Evolutionary conservation across 495 filamentous ascomycete genomes (phyloP).

Genomic region (Penicillium salamii): DNA sequence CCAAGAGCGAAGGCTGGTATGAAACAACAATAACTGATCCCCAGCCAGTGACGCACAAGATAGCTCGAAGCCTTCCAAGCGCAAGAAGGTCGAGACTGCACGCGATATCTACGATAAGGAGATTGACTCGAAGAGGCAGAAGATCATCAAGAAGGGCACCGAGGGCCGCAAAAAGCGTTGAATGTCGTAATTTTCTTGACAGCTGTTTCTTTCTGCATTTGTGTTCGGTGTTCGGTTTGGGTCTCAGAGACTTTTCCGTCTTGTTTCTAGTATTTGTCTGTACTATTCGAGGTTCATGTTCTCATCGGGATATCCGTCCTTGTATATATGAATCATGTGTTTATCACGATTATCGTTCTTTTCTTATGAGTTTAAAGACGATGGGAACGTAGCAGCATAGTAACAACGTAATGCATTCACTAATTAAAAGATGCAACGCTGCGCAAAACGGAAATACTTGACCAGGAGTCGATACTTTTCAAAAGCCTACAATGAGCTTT

Average conservation of each 20-base stretch:
- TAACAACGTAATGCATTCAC: not conserved
- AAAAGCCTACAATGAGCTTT: not conserved
- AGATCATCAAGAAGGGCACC: constrained; percentile 52
- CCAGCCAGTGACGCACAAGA: constrained; percentile 74
- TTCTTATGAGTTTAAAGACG: not conserved
- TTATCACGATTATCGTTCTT: constrained; percentile 1
- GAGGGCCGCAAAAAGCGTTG: constrained; percentile 43
- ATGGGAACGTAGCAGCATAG: not conserved
- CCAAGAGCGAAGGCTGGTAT: not conserved
- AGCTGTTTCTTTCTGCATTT: constrained; percentile 24
- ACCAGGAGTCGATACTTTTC: no score
- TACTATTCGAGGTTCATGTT: constrained; percentile 15
- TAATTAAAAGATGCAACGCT: not conserved
- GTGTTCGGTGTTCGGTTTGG: constrained; percentile 19
- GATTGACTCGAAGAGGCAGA: constrained; percentile 47
- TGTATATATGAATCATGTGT: constrained; percentile 19
- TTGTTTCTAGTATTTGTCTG: constrained; percentile 10
- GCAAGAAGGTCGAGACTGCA: constrained; percentile 72
- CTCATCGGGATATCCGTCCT: constrained; percentile 11
- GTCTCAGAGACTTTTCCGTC: constrained; percentile 7
- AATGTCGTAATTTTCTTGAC: constrained; percentile 9
- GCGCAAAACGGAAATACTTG: no score
- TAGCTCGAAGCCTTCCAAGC: constrained; percentile 63
- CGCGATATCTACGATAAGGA: constrained; percentile 47
- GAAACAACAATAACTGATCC: constrained; percentile 47